phyloP scores from a whole-genome alignment of 192 early-diverging fungal genomes.

The Coemansia sp. region DNA sequence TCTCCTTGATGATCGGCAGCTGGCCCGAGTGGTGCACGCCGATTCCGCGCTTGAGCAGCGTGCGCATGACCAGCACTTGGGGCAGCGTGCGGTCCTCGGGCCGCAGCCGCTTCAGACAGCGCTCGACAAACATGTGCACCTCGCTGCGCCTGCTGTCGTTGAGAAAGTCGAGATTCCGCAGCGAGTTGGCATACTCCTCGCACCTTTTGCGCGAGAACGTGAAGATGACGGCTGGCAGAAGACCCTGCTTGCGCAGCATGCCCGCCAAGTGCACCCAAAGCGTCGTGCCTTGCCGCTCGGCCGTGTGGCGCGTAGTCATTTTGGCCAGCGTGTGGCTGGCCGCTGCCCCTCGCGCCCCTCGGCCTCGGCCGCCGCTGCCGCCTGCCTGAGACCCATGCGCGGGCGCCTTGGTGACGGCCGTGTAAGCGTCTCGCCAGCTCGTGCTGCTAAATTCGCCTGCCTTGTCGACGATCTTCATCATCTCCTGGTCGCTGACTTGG shows the following conservation, averaged over 20 bases:
- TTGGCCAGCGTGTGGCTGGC: constrained; percentile 55
- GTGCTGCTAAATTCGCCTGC: constrained; percentile 42
- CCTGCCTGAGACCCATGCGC: constrained; percentile 34
- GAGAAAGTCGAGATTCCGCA: constrained; percentile 84
- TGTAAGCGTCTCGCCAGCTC: constrained; percentile 75
- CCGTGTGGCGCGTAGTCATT: constrained; percentile 41
- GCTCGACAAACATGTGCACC: constrained; percentile 87
- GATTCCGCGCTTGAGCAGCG: constrained; percentile 87
- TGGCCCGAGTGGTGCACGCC: constrained; percentile 97
- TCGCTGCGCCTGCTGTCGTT: constrained; percentile 77
- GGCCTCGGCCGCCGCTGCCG: constrained; percentile 50
- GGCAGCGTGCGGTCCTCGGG: constrained; percentile 85
- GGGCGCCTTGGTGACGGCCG: constrained; percentile 67
- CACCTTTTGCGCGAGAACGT: constrained; percentile 96
- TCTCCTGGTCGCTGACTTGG: constrained; percentile 62
- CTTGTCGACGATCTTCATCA: constrained; percentile 89
- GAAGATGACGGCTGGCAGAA: constrained; percentile 91
- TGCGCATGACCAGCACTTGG: constrained; percentile 84
- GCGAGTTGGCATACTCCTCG: constrained; percentile 81
- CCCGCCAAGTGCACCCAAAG: constrained; percentile 82
- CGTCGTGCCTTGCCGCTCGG: constrained; percentile 67
- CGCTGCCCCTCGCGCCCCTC: constrained; percentile 18
- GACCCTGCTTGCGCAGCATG: constrained; percentile 70
- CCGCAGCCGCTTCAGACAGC: constrained; percentile 77
- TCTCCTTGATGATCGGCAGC: constrained; percentile 97